Conservation (phyloP, 2,329 filamentous ascomycete species). For the Xenoacremonium recifei region DNA sequence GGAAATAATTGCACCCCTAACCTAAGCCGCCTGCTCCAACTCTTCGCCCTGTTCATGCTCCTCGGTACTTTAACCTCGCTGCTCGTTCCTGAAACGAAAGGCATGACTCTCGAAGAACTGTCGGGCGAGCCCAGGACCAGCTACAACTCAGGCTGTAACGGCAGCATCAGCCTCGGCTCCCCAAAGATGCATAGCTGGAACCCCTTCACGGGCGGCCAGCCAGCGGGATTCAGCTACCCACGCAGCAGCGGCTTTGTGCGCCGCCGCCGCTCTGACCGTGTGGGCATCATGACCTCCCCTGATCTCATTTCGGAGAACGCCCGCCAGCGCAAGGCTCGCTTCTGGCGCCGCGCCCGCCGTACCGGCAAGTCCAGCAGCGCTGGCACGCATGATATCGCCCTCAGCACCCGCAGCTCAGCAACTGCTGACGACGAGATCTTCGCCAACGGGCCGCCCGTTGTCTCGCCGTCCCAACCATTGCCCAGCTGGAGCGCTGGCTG, state of each 20-base stretch:
- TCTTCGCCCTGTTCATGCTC: slow-evolving; percentile 80
- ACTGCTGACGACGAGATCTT: slow-evolving; percentile 24
- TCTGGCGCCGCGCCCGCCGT: slow-evolving; percentile 27
- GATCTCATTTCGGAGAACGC: slow-evolving; percentile 31
- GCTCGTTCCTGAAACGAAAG: slow-evolving; percentile 76
- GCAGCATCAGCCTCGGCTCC: slow-evolving; percentile 41
- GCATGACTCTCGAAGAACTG: slow-evolving; percentile 69
- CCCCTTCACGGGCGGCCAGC: slow-evolving; percentile 48
- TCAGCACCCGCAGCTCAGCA: slow-evolving; percentile 29
- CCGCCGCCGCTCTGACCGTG: slow-evolving; percentile 29
- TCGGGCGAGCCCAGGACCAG: slow-evolving; percentile 65
- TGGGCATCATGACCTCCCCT: slow-evolving; percentile 45
- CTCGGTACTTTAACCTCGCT: slow-evolving; percentile 66
- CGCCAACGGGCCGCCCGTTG: slow-evolving; percentile 13
- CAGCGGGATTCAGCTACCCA: slow-evolving; percentile 50
- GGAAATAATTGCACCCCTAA: slow-evolving; percentile 53
- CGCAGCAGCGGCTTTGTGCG: slow-evolving; percentile 28
- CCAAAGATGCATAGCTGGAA: slow-evolving; percentile 39
- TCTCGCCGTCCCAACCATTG: slow-evolving; percentile 14
- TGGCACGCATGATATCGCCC: slow-evolving; percentile 31
- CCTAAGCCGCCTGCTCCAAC: slow-evolving; percentile 72
- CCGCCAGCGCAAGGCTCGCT: slow-evolving; percentile 20
- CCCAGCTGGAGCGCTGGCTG: slow-evolving; percentile 32
- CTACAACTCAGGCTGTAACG: slow-evolving; percentile 51
- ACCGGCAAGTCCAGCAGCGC: slow-evolving; percentile 27